Percentiles rank a stretch among this genome's conserved stretches.
These are phyloP conservation scores for Botrytis fragariae DNA, from an alignment of 2,329 filamentous ascomycete genomes.

Conservation along the genomic window DNA sequence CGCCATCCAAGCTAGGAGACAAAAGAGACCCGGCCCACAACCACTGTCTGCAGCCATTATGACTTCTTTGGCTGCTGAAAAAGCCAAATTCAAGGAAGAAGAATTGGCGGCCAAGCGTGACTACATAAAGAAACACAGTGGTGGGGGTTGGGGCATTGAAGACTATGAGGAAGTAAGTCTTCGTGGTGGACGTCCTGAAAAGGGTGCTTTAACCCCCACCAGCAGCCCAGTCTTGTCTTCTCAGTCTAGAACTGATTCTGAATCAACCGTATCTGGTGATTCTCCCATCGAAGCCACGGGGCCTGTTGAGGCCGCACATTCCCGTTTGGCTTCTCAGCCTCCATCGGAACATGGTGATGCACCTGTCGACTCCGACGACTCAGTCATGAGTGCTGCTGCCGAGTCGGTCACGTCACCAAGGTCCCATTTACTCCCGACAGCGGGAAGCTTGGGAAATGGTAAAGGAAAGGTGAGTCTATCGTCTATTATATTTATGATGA, in stretches of 20 bases:
- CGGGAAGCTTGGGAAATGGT: background rate
- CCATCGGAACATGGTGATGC: background rate
- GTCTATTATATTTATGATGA: background rate
- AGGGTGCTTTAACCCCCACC: background rate
- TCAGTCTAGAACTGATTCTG: background rate
- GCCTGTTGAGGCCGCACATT: background rate
- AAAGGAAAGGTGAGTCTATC: background rate
- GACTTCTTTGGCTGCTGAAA: background rate
- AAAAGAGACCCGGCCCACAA: no score
- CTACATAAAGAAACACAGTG: background rate
- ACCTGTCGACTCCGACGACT: background rate
- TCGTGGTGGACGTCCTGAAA: background rate
- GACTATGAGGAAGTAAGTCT: background rate
- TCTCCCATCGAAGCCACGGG: background rate
- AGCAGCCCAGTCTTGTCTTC: background rate
- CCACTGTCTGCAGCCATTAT: background rate
- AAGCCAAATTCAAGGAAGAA: background rate
- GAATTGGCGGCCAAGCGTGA: background rate
- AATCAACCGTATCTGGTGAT: background rate
- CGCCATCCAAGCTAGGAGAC: background rate
- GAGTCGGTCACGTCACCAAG: no score
- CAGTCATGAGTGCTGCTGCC: background rate
- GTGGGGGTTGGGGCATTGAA: background rate
- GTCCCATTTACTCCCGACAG: no score
- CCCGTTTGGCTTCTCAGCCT: background rate